Base-by-base conservation (phyloP, 2,329 filamentous ascomycete genomes). In the Leptographium radiaticola region DNA sequence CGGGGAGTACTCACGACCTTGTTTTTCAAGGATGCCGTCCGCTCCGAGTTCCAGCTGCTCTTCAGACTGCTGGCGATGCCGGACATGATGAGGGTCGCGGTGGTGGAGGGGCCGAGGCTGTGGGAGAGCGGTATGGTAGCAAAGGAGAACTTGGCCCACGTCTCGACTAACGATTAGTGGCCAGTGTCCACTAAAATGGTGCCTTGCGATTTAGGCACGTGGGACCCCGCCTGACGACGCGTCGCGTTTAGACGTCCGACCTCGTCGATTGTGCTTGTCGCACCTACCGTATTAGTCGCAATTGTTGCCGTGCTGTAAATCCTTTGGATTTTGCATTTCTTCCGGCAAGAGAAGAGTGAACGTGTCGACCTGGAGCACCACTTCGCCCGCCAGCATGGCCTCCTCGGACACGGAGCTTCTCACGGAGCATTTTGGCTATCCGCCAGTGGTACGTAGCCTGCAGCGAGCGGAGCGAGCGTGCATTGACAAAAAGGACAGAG, bases 391-490 rank as follows among this genome's bases (percentile, higher is more conserved):
- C 54, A 62, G 57, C 50, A 71, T 36, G 34, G 3, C 34, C 9
- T 36, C 34, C 34, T 36, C 76, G 49, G 77, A 81, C 60, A 80
- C 76, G 38, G 79, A 81, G 65, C 79, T 97, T 62, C 77, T 97
- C 57, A 96, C 93, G 2, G 93, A 97, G 75, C 93, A 98, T 66
- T 87, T 98, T 63, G 87, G 88, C 59, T 96, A 95, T 63, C 91
- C 93, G 2, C 93, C 91, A 33, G 81, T 95, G 60, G 90, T 95
- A 70, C 65, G 86, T 74, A 42, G n/a, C 20, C 2, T 25, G 25
- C 3, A 25, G 25, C 25, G 25, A 25, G 3, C 25, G 25, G 25
- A 25, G 25, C 25, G 25, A 25, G 3, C 2, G 25, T 25, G 25
- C 25, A 25, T 25, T 15, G 25, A 30, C 25, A 10, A 33, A 33